Conservation (phyloP, 2,329 filamentous ascomycete species). For the Teratosphaeria nubilosa region DNA sequence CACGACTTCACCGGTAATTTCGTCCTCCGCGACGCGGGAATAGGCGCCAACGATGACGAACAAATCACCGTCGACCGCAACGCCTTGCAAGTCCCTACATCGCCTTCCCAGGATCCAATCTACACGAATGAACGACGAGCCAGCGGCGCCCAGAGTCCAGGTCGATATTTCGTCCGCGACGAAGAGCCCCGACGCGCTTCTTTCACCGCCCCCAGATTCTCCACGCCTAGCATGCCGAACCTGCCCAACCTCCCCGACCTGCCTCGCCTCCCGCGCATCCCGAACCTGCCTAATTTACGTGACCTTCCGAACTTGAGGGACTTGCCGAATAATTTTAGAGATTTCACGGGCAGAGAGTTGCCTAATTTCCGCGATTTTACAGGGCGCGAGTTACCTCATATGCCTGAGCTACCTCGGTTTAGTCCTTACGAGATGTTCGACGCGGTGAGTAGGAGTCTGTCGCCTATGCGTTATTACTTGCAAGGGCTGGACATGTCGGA, state of each 20-base stretch:
- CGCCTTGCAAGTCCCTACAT: constrained; percentile 11
- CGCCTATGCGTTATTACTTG: constrained; percentile 37
- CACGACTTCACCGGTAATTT: constrained; percentile 27
- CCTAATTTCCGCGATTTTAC: constrained; percentile 11
- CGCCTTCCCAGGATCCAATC: constrained; percentile 8
- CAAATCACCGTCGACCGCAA: constrained; percentile 6
- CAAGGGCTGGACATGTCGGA: constrained; percentile 20
- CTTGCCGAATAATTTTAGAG: constrained; percentile 9
- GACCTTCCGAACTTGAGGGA: constrained; percentile 20
- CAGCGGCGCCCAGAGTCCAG: constrained; percentile 18
- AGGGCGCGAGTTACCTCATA: constrained; percentile 9
- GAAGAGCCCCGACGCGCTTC: constrained; percentile 16
- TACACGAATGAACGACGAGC: constrained; percentile 6
- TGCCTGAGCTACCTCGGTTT: constrained; percentile 30
- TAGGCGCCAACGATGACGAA: constrained; percentile 16
- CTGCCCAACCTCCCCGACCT: constrained; percentile 11
- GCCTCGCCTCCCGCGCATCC: constrained; percentile 7
- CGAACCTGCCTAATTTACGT: constrained; percentile 20
- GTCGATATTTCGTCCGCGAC: constrained; percentile 24
- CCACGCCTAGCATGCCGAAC: constrained; percentile 23
- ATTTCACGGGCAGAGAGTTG: constrained; percentile 1
- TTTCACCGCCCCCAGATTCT: constrained; percentile 20
- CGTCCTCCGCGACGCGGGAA: constrained; percentile 24
- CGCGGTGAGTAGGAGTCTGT: constrained; percentile 34
- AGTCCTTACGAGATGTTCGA: constrained; percentile 38